These are phyloP conservation scores for Plenodomus biglobosus DNA, from an alignment of 2,329 filamentous ascomycete genomes.

Conservation along the genomic window DNA sequence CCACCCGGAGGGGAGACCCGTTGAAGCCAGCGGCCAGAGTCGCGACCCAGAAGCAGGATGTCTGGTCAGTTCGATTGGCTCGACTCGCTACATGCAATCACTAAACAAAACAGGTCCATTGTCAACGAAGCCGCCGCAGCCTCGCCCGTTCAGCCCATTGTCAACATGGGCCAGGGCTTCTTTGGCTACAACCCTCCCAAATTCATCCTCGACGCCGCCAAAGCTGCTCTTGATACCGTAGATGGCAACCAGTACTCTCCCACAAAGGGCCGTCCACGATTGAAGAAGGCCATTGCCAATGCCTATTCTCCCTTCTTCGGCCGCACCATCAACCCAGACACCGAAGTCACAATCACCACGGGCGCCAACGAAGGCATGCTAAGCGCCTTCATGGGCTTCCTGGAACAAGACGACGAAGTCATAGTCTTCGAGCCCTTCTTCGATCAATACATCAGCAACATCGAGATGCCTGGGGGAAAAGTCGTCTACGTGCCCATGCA, in stretches of 20 bases:
- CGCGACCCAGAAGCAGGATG: conserved; percentile 59
- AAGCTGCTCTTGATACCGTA: conserved; percentile 81
- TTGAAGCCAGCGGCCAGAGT: conserved; percentile 59
- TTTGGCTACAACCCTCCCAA: conserved; percentile 92
- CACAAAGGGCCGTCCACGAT: conserved; percentile 85
- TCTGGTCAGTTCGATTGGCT: conserved; percentile 50
- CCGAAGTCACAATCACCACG: conserved; percentile 92
- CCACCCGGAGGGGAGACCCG: conserved; percentile 41
- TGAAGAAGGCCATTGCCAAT: conserved; percentile 90
- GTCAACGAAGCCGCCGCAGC: conserved; percentile 68
- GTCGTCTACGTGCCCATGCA: conserved; percentile 95
- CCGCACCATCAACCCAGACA: conserved; percentile 78
- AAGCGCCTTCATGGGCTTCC: conserved; percentile 95
- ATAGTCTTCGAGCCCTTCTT: conserved; percentile 99
- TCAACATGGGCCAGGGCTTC: conserved; percentile 74
- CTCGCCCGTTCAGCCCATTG: conserved; percentile 65
- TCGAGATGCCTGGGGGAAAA: conserved; percentile 95
- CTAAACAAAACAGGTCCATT: conserved; percentile 55
- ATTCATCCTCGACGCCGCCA: conserved; percentile 90
- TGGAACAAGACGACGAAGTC: conserved; percentile 92
- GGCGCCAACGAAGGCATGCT: conserved; percentile 91
- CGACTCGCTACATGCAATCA: background rate
- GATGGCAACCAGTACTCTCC: conserved; percentile 99
- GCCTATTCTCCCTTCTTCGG: conserved; percentile 91
- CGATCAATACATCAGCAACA: conserved; percentile 98